phyloP scores from a whole-genome alignment of 345 rosid species.

The Theobroma cacao region DNA sequence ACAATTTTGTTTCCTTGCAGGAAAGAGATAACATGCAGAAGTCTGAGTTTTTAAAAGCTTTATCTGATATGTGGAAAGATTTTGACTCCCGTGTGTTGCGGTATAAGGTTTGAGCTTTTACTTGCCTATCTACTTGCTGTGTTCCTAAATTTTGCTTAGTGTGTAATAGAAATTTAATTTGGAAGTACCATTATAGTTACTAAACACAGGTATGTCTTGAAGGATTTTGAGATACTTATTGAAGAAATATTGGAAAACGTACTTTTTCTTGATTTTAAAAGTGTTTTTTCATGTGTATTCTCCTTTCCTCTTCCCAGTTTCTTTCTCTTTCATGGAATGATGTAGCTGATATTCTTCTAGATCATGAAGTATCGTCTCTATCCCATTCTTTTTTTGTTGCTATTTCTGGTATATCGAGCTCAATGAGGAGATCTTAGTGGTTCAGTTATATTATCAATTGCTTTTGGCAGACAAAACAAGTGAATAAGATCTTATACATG shows the following conservation, averaged over 20 bases:
- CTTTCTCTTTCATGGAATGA: background rate
- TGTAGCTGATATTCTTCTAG: background rate
- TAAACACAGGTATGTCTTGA: background rate
- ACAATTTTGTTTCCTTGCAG: slow-evolving; percentile 39
- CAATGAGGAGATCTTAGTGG: background rate
- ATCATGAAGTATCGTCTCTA: background rate
- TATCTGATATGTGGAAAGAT: slow-evolving; percentile 99
- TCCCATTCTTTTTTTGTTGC: background rate
- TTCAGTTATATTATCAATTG: background rate
- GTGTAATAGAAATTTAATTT: background rate
- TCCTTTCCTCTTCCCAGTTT: background rate
- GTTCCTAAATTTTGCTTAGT: background rate
- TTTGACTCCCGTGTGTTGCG: slow-evolving; percentile 95
- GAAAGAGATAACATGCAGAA: slow-evolving; percentile 98
- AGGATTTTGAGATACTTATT: background rate
- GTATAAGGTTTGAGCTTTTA: slow-evolving; percentile 71
- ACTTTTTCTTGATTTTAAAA: background rate
- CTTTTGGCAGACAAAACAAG: background rate
- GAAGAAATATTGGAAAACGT: background rate
- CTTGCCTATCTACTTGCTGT: background rate
- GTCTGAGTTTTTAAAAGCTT: slow-evolving; percentile 96
- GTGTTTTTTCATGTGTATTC: background rate
- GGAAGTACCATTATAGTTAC: background rate
- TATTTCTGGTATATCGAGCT: slow-evolving; percentile 4
- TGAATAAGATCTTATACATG: slow-evolving; percentile 18